Conservation (phyloP, 2,329 filamentous ascomycete species). For the Nothomitra cinnamomea region DNA sequence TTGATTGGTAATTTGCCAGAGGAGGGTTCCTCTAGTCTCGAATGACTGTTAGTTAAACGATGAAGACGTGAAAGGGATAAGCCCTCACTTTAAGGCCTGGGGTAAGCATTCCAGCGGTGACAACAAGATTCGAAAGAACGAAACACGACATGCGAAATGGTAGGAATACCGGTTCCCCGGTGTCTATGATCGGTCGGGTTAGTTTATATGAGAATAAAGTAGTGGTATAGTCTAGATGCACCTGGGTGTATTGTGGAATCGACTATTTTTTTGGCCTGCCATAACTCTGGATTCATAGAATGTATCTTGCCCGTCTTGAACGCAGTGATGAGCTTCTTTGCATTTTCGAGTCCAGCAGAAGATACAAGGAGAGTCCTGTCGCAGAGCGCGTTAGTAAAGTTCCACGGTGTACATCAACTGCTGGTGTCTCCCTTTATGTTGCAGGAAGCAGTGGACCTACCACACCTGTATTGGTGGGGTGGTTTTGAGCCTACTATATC, state of each 20-base stretch:
- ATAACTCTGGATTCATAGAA: slow-evolving; percentile 78
- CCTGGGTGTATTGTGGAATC: slow-evolving; percentile 93
- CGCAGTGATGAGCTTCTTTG: slow-evolving; percentile 61
- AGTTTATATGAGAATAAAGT: background rate
- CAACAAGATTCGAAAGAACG: slow-evolving; percentile 80
- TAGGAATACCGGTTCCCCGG: slow-evolving; percentile 76
- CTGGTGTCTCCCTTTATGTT: background rate
- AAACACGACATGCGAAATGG: slow-evolving; percentile 97
- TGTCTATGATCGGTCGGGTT: slow-evolving; percentile 43
- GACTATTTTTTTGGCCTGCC: slow-evolving; percentile 91
- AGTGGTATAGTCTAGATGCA: slow-evolving; percentile 27
- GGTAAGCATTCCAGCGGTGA: slow-evolving; percentile 93
- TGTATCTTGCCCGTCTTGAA: slow-evolving; percentile 75
- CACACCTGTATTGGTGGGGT: slow-evolving; percentile 1
- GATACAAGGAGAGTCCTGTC: slow-evolving; percentile 73
- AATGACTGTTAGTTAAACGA: slow-evolving; percentile 1
- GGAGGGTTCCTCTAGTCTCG: slow-evolving; percentile 65
- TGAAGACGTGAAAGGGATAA: background rate
- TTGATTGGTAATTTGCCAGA: slow-evolving; percentile 94
- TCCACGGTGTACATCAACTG: background rate
- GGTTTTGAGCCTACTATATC: slow-evolving; percentile 1
- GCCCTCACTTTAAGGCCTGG: slow-evolving; percentile 54
- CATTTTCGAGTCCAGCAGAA: slow-evolving; percentile 59
- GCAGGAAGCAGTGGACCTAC: background rate
- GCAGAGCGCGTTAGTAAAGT: background rate